These are phyloP conservation scores for Gilbertella persicaria DNA, from an alignment of 371 early-diverging fungal species.

Conservation along the genomic window DNA sequence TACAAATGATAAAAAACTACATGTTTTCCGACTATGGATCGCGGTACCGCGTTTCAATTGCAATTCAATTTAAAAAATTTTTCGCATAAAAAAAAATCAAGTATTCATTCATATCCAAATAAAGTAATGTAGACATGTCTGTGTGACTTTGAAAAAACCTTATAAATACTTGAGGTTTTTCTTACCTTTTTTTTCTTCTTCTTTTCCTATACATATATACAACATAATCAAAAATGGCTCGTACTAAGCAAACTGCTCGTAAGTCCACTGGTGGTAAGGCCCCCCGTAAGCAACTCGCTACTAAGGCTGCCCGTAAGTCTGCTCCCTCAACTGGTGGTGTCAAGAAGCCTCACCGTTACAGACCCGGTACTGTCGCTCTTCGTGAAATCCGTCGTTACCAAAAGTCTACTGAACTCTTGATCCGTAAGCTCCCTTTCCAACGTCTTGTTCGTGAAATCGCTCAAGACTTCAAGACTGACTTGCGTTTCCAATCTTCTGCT, in stretches of 20 bases:
- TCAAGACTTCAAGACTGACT: constrained; percentile 96
- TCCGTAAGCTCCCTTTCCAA: constrained; percentile 99
- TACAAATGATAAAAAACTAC: background rate
- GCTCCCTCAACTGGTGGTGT: constrained; percentile 59
- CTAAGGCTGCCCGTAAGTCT: constrained; percentile 83
- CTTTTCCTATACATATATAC: constrained; percentile 1
- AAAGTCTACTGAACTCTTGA: constrained; percentile 96
- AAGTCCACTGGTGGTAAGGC: constrained; percentile 99
- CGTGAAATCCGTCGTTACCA: constrained; percentile 98
- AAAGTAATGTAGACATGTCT: constrained; percentile 1
- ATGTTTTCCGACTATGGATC: constrained; percentile 1
- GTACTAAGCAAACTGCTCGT: constrained; percentile 99
- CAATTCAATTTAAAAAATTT: constrained; percentile 3
- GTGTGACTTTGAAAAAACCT: constrained; percentile 7
- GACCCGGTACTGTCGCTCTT: constrained; percentile 90
- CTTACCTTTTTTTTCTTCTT: background rate
- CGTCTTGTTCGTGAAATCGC: constrained; percentile 96
- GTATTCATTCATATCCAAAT: constrained; percentile 7
- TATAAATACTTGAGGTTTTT: constrained; percentile 4
- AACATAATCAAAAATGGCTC: constrained; percentile 72
- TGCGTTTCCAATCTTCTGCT: constrained; percentile 98
- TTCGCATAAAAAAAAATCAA: constrained; percentile 11
- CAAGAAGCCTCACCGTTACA: constrained; percentile 89
- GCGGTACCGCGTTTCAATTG: background rate
- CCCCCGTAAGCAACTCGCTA: constrained; percentile 97